Evolutionary conservation across 139 green algal species (phyloP), one percentile per base, ranked within the genome.

Genomic region (Auxenochlorella pyrenoidosa): DNA sequence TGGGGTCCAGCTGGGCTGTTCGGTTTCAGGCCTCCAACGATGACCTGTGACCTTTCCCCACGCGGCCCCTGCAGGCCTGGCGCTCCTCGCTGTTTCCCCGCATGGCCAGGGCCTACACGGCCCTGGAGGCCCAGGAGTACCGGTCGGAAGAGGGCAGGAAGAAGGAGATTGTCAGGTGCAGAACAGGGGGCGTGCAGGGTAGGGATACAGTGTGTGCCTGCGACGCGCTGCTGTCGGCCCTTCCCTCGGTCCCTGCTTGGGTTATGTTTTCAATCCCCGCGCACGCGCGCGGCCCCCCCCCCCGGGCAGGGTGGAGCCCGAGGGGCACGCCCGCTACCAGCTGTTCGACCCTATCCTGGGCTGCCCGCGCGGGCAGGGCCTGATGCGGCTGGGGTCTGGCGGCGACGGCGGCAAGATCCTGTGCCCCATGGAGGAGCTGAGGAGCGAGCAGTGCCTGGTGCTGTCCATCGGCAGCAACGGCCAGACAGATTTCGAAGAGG

Each of bases 401-500:
- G 75, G 43, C 24, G 75, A 81, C 15, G 75, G 75, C 41, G 75
- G 75, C 75, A 81, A 81, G 43, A 0, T 63, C 12, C 24, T 81
- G 21, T 81, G 75, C 75, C 24, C 24, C n/a, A 38, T 43, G 34
- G 70, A 76, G 40, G 24, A 60, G 15, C 75, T 81, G 41, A 41
- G 34, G 12, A n/a, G 18, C 13, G 1, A 34, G 26, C 32, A 13
- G 24, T 81, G 75, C 41, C 10, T 59, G 26, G 32, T 81, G 24
- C 30, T 60, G 26, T 51, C 32, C 41, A n/a, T 81, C 16, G 75
- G 75, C 21, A 63, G 41, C 75, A 60, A 81, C 26, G 75, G 75
- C 30, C 70, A 81, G 41, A 59, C 30, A 3, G 43, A 58, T 24
- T 81, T 81, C 63, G 75, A 81, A 41, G 75, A 81, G 28, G 75